Base-by-base conservation (phyloP, 2,329 filamentous ascomycete genomes). In the Chalaropsis thielavioides region DNA sequence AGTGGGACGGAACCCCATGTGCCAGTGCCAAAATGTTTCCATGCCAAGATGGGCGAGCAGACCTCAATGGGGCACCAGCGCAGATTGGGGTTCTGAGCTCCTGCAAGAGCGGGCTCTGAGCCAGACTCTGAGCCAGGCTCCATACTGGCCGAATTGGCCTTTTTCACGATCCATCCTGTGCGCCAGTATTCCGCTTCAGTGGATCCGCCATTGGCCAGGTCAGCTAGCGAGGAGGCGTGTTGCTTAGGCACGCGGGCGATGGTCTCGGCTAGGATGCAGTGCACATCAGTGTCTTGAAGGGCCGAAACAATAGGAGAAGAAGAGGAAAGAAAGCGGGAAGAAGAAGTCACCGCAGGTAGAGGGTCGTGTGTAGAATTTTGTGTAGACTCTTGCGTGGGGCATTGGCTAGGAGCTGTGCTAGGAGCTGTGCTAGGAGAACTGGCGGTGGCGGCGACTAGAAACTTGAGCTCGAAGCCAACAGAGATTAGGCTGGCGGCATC, bases 91-190 rank as follows among this genome's bases (percentile, higher is more conserved):
- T 68, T 7, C 68, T 67, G 8, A 65, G 67, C 41, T 74, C 70
- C 8, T 69, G 67, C 2, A 70, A 68, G 11, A 40, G 68, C 67
- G 1, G 73, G 72, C 58, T 31, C 27, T 56, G 22, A 15, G 24
- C 24, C 46, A 49, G 24, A n/a, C 17, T 7, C 22, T 35, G n/a
- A 19, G 10, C 1, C 43, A n/a, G 54, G 31, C 54, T 35, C 72
- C 70, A 3, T 24, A 19, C 49, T 60, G 11, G 74, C 74, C n/a
- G 75, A 76, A 67, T 75, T 76, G 44, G 75, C 73, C 63, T 73
- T 74, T 66, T 77, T 76, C 44, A 77, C 73, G 31, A 76, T 73
- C 75, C 75, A 77, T 63, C 72, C 70, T 1, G 71, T 70, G n/a
- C 66, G 66, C 75, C 74, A 76, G 63, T 70, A 75, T 24, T 74